Evolutionary conservation across 1,284 basidiomycete species (phyloP).

Genomic region (Taiwanofungus camphoratus): DNA sequence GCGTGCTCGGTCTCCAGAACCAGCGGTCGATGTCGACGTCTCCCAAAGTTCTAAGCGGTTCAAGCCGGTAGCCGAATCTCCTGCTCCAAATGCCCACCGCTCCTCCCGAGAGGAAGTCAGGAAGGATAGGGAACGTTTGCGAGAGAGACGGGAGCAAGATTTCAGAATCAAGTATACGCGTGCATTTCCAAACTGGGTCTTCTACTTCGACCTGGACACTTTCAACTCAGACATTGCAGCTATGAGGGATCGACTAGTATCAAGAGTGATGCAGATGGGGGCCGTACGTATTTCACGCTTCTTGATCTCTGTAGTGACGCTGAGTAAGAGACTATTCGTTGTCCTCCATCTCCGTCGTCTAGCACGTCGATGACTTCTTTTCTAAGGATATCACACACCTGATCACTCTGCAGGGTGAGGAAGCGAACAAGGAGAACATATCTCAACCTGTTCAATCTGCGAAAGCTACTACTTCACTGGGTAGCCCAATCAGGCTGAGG

Average conservation of each 20-base stretch:
- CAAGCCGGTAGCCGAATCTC: slow-evolving; percentile 25
- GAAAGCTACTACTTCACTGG: slow-evolving; percentile 30
- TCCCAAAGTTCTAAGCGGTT: slow-evolving; percentile 29
- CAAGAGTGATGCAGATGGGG: slow-evolving; percentile 61
- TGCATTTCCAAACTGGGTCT: slow-evolving; percentile 79
- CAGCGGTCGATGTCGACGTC: slow-evolving; percentile 27
- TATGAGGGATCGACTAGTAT: slow-evolving; percentile 42
- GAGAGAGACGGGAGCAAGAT: slow-evolving; percentile 55
- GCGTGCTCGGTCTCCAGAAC: slow-evolving; percentile 63
- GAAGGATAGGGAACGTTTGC: slow-evolving; percentile 37
- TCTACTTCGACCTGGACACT: slow-evolving; percentile 79
- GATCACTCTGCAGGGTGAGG: slow-evolving; percentile 50
- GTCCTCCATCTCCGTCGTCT: slow-evolving; percentile 1
- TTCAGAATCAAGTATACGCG: slow-evolving; percentile 82
- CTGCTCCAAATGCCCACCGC: slow-evolving; percentile 23
- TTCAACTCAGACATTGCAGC: slow-evolving; percentile 42
- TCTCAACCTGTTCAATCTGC: slow-evolving; percentile 24
- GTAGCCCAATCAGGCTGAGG: slow-evolving; percentile 62
- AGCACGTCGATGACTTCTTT: slow-evolving; percentile 85
- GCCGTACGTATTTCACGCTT: slow-evolving; percentile 53
- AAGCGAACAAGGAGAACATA: slow-evolving; percentile 63
- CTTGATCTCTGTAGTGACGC: neutral
- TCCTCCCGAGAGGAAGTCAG: slow-evolving; percentile 21
- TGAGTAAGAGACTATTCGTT: neutral
- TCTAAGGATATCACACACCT: slow-evolving; percentile 83